A percentile compares a stretch with the other conserved stretches of the same genome.
phyloP scores from a whole-genome alignment of 345 rosid genomes.

The Cardiospermum halicacabum region DNA sequence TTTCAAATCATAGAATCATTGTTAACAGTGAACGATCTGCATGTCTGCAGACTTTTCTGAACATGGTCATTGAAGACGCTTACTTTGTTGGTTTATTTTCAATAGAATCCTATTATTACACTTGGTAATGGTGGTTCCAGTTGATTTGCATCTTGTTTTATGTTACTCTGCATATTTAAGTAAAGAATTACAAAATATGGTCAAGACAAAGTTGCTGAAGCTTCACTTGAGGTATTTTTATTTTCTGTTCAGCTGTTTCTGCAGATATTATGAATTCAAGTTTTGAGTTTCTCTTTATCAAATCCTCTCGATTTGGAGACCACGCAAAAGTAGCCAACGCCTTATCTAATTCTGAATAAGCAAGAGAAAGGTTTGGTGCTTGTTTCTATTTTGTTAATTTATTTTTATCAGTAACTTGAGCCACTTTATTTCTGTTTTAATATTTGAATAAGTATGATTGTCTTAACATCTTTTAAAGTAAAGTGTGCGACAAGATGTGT shows the following conservation, averaged over 20 bases:
- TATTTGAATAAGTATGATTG: not conserved
- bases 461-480: not conserved
- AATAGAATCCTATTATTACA: conserved; percentile 79
- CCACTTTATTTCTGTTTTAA: not conserved
- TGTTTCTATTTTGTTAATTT: not conserved
- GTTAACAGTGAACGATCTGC: not conserved
- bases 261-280: not conserved
- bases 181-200: conserved; percentile 77
- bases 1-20: not conserved
- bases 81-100: conserved; percentile 12
- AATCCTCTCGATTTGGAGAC: conserved; percentile 33
- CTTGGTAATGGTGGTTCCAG: conserved; percentile 89
- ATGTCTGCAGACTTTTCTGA: not conserved
- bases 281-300: not conserved
- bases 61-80: not conserved
- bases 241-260: conserved; percentile 6
- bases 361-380: conserved; percentile 51
- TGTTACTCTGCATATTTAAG: conserved; percentile 78
- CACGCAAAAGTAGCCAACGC: conserved; percentile 70
- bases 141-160: conserved; percentile 76
- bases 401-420: not conserved
- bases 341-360: conserved; percentile 61
- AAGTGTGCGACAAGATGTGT: not conserved
- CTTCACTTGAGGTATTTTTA: conserved; percentile 76
- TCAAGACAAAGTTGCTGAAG: conserved; percentile 78